Evolutionary conservation across 768 basidiomycete species (phyloP).

Genomic region (Mycena metata): DNA sequence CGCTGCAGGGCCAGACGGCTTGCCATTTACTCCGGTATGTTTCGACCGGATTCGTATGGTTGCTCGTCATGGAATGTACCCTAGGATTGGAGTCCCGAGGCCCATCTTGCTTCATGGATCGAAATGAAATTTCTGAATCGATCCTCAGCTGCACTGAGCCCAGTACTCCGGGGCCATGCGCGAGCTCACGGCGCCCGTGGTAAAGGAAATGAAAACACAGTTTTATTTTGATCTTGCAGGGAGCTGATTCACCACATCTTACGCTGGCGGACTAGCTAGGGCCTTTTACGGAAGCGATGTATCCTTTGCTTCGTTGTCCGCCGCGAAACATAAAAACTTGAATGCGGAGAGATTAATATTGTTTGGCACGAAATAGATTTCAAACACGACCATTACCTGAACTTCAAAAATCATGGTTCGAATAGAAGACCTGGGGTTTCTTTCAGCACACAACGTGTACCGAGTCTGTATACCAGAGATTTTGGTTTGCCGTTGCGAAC

Average conservation of each 20-base stretch:
- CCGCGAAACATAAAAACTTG: slow-evolving; percentile 2
- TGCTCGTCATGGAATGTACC: background rate
- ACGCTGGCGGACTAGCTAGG: slow-evolving; percentile 4
- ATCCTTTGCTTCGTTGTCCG: slow-evolving; percentile 1
- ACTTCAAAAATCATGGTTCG: too few relatives aligned
- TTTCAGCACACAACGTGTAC: too few relatives aligned
- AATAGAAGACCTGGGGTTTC: too few relatives aligned
- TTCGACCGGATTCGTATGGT: background rate
- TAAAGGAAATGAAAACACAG: slow-evolving; percentile 24
- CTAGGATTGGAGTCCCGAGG: slow-evolving; percentile 22
- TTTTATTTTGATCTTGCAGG: slow-evolving; percentile 31
- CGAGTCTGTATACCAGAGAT: too few relatives aligned
- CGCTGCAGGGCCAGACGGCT: slow-evolving; percentile 26
- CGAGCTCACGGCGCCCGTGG: background rate
- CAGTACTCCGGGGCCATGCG: slow-evolving; percentile 10
- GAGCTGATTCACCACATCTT: slow-evolving; percentile 21
- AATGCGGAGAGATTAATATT: slow-evolving; percentile 26
- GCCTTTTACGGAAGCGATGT: slow-evolving; percentile 24
- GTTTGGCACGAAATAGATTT: slow-evolving; percentile 1
- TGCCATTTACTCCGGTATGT: slow-evolving; percentile 19
- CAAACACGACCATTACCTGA: too few relatives aligned
- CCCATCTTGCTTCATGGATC: slow-evolving; percentile 28
- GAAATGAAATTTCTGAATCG: slow-evolving; percentile 15
- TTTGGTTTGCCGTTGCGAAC: too few relatives aligned
- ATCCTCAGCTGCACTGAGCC: slow-evolving; percentile 30